Percentiles rank a stretch among this genome's conserved stretches.
phyloP scores from a whole-genome alignment of 2,329 filamentous ascomycete species.

The Hymenotorrendiella dingleyae region DNA sequence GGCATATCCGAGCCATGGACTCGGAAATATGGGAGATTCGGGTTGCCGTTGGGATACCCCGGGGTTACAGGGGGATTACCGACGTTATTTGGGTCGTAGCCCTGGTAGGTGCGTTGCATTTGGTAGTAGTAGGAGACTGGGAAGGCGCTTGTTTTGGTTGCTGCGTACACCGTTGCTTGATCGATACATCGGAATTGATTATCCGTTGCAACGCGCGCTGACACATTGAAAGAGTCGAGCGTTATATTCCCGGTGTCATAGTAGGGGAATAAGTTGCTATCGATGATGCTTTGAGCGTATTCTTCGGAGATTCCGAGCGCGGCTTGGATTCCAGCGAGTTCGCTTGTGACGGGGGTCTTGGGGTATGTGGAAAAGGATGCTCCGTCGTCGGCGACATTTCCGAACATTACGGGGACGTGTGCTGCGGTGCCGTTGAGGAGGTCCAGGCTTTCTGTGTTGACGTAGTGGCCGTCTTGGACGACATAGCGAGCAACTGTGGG shows the following conservation, averaged over 20 bases:
- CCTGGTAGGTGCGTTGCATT: constrained; percentile 41
- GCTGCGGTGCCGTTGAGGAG: constrained; percentile 40
- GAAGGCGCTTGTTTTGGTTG: constrained; percentile 35
- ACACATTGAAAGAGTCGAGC: constrained; percentile 49
- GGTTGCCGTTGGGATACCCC: constrained; percentile 40
- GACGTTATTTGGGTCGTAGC: constrained; percentile 46
- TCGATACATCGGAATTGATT: constrained; percentile 50
- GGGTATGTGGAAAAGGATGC: constrained; percentile 45
- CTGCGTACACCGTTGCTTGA: constrained; percentile 48
- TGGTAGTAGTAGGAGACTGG: constrained; percentile 44
- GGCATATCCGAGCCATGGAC: constrained; percentile 44
- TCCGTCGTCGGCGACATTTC: constrained; percentile 42
- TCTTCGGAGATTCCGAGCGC: constrained; percentile 41
- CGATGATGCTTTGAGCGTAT: constrained; percentile 36
- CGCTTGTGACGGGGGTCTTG: constrained; percentile 35
- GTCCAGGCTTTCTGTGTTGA: constrained; percentile 42
- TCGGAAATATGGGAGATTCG: constrained; percentile 45
- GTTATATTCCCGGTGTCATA: constrained; percentile 44
- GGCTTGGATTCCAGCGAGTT: constrained; percentile 37
- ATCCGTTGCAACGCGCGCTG: constrained; percentile 46
- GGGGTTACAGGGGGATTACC: constrained; percentile 37
- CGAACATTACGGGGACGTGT: constrained; percentile 47
- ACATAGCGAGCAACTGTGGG: constrained; percentile 43
- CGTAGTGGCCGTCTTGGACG: constrained; percentile 47
- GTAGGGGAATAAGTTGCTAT: constrained; percentile 43